Evolutionary conservation across 2,329 filamentous ascomycete genomes (phyloP), one percentile per base, ranked within the genome.

Genomic region (Colletotrichum sp.): DNA sequence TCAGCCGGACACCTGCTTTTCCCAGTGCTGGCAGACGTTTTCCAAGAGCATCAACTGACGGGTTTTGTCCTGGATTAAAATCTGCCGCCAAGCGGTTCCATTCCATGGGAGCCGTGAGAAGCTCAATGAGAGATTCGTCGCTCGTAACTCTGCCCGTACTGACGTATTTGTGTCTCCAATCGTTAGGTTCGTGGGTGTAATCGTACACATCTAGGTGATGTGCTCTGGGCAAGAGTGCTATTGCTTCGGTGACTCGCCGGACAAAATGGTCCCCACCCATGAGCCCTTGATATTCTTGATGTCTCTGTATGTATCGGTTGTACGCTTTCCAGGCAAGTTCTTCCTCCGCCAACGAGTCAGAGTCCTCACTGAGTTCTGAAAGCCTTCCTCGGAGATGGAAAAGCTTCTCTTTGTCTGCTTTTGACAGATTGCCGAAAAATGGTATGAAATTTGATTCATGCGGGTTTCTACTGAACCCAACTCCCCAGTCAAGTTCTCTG

Each of bases 291-390:
- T 43, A 43, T 6, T 48, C 18, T 6, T 7, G 18, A 48, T n/a
- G 2, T n/a, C 2, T 48, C 18, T 6, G 38, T 12, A 1, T 48
- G 5, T 48, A 48, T 0, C 3, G 3, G 38, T 1, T n/a, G 38
- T 48, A 48, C 34, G 34, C 34, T 36, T 36, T 5, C 34, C 15
- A 36, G 6, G 7, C 3, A 36, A 36, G 34, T 16, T 36, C 34
- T 36, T 5, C 34, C 34, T 36, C 34, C 3, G 15, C 15, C 15
- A 36, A 36, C 13, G 15, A 8, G 7, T 36, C 34, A 6, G 3
- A 36, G 34, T 5, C 34, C 15, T 36, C 15, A 36, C 34, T 36
- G 34, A 36, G 6, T 36, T 15, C 13, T 7, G 6, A 7, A 36
- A 36, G 34, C 6, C 34, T 4, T 36, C 34, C 6, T 36, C 3